Conservation (phyloP, 345 rosid genomes). For the Trapa bicornis region DNA sequence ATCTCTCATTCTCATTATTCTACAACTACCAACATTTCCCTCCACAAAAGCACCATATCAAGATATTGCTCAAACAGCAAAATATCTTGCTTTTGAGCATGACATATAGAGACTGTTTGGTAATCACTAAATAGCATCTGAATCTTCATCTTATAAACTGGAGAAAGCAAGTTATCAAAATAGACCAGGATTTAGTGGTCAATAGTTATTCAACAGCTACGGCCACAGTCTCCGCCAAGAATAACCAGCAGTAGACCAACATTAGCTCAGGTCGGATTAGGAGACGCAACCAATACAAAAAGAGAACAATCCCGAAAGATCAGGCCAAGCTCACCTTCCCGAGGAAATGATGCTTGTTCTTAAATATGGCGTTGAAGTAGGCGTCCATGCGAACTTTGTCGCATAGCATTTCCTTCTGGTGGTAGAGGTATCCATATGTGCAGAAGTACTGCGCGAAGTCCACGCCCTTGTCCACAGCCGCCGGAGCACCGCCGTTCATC, state of each 20-base stretch:
- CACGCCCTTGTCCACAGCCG: conserved; percentile 64
- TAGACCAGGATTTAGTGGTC: too few species aligned
- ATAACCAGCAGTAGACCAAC: not conserved
- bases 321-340: conserved; percentile 51
- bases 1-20: too few species aligned
- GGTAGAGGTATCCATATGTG: conserved; percentile 75
- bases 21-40: too few species aligned
- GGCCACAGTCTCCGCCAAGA: not conserved
- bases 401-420: conserved; percentile 97
- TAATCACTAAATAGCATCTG: not conserved
- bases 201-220: too few species aligned
- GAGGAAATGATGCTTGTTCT: conserved; percentile 64
- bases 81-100: too few species aligned
- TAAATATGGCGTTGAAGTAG: conserved; percentile 58
- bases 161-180: not conserved
- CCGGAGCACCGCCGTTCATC: conserved; percentile 16
- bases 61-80: too few species aligned
- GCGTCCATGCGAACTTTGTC: conserved; percentile 99
- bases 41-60: too few species aligned
- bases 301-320: not conserved
- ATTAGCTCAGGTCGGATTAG: conserved; percentile 1
- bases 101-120: not conserved
- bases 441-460: conserved; percentile 90
- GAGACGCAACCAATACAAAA: not conserved
- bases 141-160: not conserved